Evolutionary conservation across 805 yeast species (phyloP).

Genomic region (Candida broadrunensis): DNA sequence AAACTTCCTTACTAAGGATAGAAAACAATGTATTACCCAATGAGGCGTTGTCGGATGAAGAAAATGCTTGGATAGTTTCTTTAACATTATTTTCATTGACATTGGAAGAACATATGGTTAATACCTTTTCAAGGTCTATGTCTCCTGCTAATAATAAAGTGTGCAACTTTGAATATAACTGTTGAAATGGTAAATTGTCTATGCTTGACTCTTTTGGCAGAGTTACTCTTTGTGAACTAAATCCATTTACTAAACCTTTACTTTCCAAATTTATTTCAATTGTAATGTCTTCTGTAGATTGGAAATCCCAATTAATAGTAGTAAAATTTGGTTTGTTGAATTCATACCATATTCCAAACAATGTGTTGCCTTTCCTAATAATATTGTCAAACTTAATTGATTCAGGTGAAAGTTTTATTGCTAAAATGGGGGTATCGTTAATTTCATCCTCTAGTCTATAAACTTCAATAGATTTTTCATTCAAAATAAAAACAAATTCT

Average conservation of each 20-base stretch:
- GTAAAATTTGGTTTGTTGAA: conserved; percentile 25
- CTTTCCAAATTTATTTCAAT: conserved; percentile 13
- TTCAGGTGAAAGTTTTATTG: too few species aligned
- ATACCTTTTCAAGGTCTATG: conserved; percentile 10
- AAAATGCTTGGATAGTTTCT: conserved; percentile 33
- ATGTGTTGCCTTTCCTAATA: conserved; percentile 1
- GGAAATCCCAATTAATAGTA: conserved; percentile 10
- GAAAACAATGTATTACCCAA: conserved; percentile 21
- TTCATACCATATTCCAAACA: conserved; percentile 40
- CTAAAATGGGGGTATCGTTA: too few species aligned
- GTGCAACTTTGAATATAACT: conserved; percentile 16
- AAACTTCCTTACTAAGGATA: conserved; percentile 24
- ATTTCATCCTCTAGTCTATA: too few species aligned
- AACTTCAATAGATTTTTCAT: too few species aligned
- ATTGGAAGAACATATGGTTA: conserved; percentile 25
- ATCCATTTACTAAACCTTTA: not conserved
- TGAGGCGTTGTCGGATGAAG: conserved; percentile 25
- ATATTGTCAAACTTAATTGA: too few species aligned
- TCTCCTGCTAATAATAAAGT: conserved; percentile 9
- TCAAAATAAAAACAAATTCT: too few species aligned
- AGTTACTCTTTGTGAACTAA: not conserved
- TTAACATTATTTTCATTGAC: conserved; percentile 29
- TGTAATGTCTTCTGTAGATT: conserved; percentile 10
- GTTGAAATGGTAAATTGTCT: conserved; percentile 19
- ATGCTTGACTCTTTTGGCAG: conserved; percentile 10